Percentiles rank a stretch among this genome's conserved stretches.
Conservation (phyloP, 306 rosid species). For the Acacia acuminata region DNA sequence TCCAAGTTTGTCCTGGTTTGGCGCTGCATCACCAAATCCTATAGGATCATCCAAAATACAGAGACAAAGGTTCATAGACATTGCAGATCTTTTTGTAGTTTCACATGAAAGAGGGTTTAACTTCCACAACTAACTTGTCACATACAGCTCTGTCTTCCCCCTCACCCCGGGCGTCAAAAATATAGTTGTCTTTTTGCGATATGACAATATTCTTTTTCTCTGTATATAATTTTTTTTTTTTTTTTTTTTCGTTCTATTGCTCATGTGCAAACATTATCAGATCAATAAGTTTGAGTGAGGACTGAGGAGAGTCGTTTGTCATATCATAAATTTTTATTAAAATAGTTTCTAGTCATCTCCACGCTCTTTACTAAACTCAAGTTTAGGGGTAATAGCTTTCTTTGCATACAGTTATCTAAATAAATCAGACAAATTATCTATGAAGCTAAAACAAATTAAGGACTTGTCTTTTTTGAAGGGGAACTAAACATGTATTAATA, state of each 20-base stretch:
- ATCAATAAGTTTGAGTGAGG: not conserved
- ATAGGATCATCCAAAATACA: conserved; percentile 16
- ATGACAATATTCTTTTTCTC: conserved; percentile 1
- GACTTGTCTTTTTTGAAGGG: not conserved
- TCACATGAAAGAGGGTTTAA: conserved; percentile 15
- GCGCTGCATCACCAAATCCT: not conserved
- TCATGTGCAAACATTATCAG: not conserved
- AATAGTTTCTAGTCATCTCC: not conserved
- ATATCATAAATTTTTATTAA: not conserved
- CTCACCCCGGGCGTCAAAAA: not conserved
- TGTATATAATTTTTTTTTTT: conserved; percentile 26
- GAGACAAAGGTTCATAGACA: conserved; percentile 10
- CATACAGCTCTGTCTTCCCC: conserved; percentile 21
- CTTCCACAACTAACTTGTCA: conserved; percentile 25
- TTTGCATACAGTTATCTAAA: not conserved
- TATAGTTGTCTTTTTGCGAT: conserved; percentile 7
- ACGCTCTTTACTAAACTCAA: not conserved
- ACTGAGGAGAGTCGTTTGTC: not conserved
- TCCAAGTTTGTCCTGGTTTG: not conserved
- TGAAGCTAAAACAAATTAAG: not conserved
- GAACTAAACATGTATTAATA: too few species aligned
- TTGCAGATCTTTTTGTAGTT: conserved; percentile 1
- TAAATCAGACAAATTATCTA: not conserved
- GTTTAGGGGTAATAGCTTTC: not conserved
- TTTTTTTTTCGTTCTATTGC: not conserved